These are phyloP conservation scores for Neohortaea acidophila DNA, from an alignment of 495 filamentous ascomycete genomes.

Conservation along the genomic window DNA sequence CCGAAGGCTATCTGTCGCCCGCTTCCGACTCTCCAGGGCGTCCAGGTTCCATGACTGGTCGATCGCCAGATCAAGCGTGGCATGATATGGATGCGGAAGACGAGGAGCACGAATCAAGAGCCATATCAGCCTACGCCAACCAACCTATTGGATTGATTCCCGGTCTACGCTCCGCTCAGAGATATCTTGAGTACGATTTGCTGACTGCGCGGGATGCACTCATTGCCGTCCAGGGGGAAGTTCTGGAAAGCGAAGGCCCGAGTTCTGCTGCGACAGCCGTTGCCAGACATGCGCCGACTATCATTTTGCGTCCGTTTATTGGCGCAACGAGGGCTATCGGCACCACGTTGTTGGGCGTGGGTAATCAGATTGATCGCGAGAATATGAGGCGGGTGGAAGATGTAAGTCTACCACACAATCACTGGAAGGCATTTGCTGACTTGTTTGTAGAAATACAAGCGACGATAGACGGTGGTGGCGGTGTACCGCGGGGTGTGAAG, in stretches of 20 bases:
- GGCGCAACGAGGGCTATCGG: constrained; percentile 82
- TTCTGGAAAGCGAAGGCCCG: constrained; percentile 72
- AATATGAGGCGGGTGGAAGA: constrained; percentile 75
- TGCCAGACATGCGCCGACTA: constrained; percentile 66
- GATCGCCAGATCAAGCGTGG: constrained; percentile 32
- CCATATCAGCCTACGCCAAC: constrained; percentile 77
- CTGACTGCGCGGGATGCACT: constrained; percentile 74
- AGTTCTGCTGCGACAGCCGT: constrained; percentile 71
- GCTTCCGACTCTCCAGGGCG: constrained; percentile 11
- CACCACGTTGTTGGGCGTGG: constrained; percentile 80
- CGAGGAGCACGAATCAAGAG: constrained; percentile 25
- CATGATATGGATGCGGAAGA: constrained; percentile 57
- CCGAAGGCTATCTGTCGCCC: constrained; percentile 56
- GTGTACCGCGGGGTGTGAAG: too few relatives aligned
- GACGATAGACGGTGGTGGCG: constrained; percentile 1
- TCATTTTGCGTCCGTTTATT: constrained; percentile 79
- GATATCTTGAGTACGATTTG: constrained; percentile 72
- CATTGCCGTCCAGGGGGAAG: constrained; percentile 83
- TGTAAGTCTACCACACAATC: constrained; percentile 38
- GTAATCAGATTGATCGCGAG: constrained; percentile 75
- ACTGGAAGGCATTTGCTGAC: neutral
- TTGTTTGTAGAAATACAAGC: constrained; percentile 5
- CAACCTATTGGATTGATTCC: constrained; percentile 78
- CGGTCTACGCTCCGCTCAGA: constrained; percentile 66
- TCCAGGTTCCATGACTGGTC: constrained; percentile 16